Evolutionary conservation across 2,329 filamentous ascomycete species (phyloP).

Genomic region (Tolypocladium capitatum): DNA sequence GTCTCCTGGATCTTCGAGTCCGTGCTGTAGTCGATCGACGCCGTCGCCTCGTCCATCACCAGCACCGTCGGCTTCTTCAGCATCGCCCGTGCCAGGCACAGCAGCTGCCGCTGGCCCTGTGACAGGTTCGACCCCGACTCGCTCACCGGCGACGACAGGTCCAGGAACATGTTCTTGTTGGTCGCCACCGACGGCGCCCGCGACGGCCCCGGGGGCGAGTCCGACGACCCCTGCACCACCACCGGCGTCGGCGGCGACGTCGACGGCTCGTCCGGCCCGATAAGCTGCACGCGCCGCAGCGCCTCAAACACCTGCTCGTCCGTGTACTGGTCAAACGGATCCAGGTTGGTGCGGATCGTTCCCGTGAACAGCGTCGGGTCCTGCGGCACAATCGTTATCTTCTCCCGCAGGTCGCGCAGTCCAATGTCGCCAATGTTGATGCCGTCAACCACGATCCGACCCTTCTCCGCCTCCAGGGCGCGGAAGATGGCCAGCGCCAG

Average conservation of each 20-base stretch:
- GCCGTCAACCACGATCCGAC: slow-evolving; percentile 80
- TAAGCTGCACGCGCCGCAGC: slow-evolving; percentile 77
- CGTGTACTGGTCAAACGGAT: slow-evolving; percentile 79
- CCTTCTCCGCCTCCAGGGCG: slow-evolving; percentile 78
- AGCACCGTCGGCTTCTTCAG: slow-evolving; percentile 84
- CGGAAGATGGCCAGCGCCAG: slow-evolving; percentile 87
- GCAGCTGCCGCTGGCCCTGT: slow-evolving; percentile 86
- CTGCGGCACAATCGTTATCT: slow-evolving; percentile 95
- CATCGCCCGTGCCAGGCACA: slow-evolving; percentile 85
- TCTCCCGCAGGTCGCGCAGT: slow-evolving; percentile 81
- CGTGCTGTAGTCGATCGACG: slow-evolving; percentile 92
- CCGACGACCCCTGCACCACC: slow-evolving; percentile 2
- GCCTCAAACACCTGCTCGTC: slow-evolving; percentile 84
- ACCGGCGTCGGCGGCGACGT: slow-evolving; percentile 15
- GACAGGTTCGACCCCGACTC: slow-evolving; percentile 92
- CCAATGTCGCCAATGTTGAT: slow-evolving; percentile 86
- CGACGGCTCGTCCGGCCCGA: slow-evolving; percentile 44
- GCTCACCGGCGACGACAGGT: slow-evolving; percentile 68
- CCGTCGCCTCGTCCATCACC: slow-evolving; percentile 99
- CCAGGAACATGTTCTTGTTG: slow-evolving; percentile 92
- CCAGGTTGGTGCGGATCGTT: slow-evolving; percentile 81
- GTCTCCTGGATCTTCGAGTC: slow-evolving; percentile 95
- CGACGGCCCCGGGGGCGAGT: slow-evolving; percentile 8
- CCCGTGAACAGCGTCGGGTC: slow-evolving; percentile 91
- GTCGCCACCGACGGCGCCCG: slow-evolving; percentile 31